Base-by-base conservation (phyloP, 495 filamentous ascomycete genomes). In the Poronia punctata region DNA sequence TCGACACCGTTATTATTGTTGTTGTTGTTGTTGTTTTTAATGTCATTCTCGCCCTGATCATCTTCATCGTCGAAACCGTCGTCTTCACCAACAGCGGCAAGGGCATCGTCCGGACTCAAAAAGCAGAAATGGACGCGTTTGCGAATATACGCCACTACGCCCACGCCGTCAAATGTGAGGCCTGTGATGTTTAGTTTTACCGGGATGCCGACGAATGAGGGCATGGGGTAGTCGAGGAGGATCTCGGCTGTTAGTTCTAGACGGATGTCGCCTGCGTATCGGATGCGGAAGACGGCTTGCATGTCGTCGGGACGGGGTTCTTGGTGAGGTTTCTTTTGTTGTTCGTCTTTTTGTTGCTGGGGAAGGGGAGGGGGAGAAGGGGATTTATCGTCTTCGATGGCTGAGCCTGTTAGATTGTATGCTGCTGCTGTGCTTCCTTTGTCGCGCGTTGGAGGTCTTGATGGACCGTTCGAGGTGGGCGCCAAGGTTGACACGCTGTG, bases 181-280 rank as follows among this genome's bases (percentile, higher is more conserved):
- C 93, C 92, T 1, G 92, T 96, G 48, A 98, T 88, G 47, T 89
- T 90, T 3, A 98, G 71, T 52, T 86, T 84, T 9, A 97, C 68
- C 0, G 92, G 92, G 12, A 98, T 84, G 1, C 87, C 86, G 7
- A 94, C 92, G 50, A 98, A 98, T 62, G 82, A 88, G 8, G 88
- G 87, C 83, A 96, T 95, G 1, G 92, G 92, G 57, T 97, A 98
- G 64, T 98, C 92, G 20, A 98, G 83, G 14, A 97, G 69, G 27
- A 98, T 88, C 56, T 95, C 88, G 1, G 92, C 87, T 10, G 92
- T 96, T 14, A 98, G 66, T 33, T 86, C 86, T 3, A 98, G 70
- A 33, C 79, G 79, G 18, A 98, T 70, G 45, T 94, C 81, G 1
- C 92, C 92, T 1, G 76, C 72, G 59, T 98, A 98, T 32, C 79